Evolutionary conservation across 495 filamentous ascomycete species (phyloP).

Genomic region (Gamarada debralockiae): DNA sequence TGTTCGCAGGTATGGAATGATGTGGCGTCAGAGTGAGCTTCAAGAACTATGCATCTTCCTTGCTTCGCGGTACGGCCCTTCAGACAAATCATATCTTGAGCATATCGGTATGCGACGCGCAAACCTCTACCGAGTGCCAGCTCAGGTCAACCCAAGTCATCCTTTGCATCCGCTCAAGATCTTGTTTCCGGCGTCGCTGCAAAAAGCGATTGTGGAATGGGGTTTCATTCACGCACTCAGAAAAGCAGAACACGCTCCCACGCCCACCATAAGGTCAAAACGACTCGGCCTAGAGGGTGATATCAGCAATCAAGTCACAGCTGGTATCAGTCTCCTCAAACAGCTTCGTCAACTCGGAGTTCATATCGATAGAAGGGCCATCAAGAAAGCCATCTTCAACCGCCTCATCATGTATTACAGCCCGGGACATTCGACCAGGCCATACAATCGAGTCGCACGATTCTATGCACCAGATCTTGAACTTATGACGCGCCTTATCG

Average conservation of each 20-base stretch:
- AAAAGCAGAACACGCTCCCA: conserved; percentile 1
- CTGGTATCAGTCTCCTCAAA: conserved; percentile 48
- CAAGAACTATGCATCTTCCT: conserved; percentile 27
- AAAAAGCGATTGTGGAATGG: conserved; percentile 54
- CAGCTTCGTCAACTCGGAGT: conserved; percentile 44
- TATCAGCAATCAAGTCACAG: conserved; percentile 26
- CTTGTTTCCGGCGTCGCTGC: conserved; percentile 27
- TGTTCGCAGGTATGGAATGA: conserved; percentile 44
- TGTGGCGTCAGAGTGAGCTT: conserved; percentile 37
- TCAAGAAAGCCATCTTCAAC: conserved; percentile 41
- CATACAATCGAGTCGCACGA: conserved; percentile 25
- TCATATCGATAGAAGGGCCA: conserved; percentile 28
- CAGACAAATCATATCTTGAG: background rate
- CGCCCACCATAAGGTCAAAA: background rate
- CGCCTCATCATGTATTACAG: conserved; percentile 51
- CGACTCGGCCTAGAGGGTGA: background rate
- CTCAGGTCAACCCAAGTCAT: conserved; percentile 16
- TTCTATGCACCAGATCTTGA: background rate
- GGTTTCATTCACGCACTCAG: conserved; percentile 45
- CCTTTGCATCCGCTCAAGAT: conserved; percentile 38
- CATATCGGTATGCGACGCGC: background rate
- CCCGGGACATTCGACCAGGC: conserved; percentile 24
- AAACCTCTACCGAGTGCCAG: conserved; percentile 1
- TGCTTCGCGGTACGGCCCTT: conserved; percentile 17
- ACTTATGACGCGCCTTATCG: conserved; percentile 11